phyloP scores from a whole-genome alignment of 139 green algal species.

The Tetraselmis striata region DNA sequence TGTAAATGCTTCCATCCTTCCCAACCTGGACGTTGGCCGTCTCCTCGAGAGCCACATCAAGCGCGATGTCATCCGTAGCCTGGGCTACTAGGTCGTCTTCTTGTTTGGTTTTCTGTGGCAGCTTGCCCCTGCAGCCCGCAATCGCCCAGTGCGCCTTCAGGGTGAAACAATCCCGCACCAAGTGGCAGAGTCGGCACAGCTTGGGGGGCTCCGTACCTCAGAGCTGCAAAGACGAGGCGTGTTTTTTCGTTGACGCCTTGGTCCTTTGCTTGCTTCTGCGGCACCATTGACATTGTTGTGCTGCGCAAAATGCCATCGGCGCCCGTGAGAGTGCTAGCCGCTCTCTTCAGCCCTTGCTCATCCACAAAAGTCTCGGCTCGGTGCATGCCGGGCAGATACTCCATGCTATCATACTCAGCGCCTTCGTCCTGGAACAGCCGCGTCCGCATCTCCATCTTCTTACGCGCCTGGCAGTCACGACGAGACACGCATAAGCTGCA shows the following conservation, averaged over 20 bases:
- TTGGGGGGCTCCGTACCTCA: background rate
- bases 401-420: background rate
- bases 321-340: background rate
- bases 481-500: too few species aligned
- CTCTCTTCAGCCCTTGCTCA: background rate
- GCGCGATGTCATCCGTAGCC: background rate
- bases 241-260: background rate
- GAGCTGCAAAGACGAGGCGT: background rate
- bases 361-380: background rate
- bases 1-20: background rate
- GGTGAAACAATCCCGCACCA: background rate
- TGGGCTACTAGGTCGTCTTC: background rate
- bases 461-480: background rate
- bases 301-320: background rate
- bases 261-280: background rate
- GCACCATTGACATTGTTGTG: background rate
- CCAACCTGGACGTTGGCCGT: background rate
- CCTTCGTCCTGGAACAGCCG: background rate
- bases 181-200: too few species aligned
- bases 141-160: background rate
- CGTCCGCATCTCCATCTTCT: background rate
- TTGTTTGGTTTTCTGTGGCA: background rate
- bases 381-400: background rate
- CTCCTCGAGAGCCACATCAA: background rate
- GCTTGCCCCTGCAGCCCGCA: background rate